These are phyloP conservation scores for Lodderomyces pseudojiufengensis DNA, from an alignment of 1,139 yeast genomes.

Conservation along the genomic window DNA sequence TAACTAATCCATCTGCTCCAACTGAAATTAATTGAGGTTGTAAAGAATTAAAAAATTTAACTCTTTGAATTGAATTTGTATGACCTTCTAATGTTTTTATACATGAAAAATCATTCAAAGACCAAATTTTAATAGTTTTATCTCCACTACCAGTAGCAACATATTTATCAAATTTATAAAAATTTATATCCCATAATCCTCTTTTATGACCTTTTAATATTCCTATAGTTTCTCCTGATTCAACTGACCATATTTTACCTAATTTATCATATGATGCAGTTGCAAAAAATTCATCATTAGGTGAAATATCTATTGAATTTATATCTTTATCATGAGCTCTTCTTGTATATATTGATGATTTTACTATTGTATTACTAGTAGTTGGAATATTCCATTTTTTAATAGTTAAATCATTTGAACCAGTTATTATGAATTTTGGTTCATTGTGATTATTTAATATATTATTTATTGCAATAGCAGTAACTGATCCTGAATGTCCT, in stretches of 20 bases:
- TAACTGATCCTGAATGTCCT: conserved; percentile 87
- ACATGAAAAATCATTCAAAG: conserved; percentile 70
- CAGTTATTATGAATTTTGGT: conserved; percentile 79
- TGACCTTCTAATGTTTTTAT: conserved; percentile 89
- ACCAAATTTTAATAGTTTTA: conserved; percentile 87
- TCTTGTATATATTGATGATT: conserved; percentile 76
- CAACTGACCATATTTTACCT: conserved; percentile 83
- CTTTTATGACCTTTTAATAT: conserved; percentile 85
- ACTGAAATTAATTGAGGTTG: conserved; percentile 72
- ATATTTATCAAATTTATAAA: conserved; percentile 74
- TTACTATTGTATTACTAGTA: conserved; percentile 25
- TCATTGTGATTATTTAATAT: conserved; percentile 33
- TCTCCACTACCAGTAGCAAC: conserved; percentile 86
- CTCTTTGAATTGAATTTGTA: conserved; percentile 85
- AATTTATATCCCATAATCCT: conserved; percentile 89
- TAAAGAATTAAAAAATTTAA: conserved; percentile 55
- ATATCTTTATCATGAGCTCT: conserved; percentile 97
- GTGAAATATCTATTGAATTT: conserved; percentile 81
- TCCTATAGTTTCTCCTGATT: conserved; percentile 80
- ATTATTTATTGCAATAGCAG: conserved; percentile 76
- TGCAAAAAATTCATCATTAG: conserved; percentile 83
- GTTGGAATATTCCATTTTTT: conserved; percentile 82
- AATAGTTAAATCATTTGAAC: conserved; percentile 84
- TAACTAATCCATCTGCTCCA: conserved; percentile 93
- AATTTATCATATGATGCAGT: conserved; percentile 96